Conservation (phyloP, 257 asterid species). For the Jaltomata sinuosa region DNA sequence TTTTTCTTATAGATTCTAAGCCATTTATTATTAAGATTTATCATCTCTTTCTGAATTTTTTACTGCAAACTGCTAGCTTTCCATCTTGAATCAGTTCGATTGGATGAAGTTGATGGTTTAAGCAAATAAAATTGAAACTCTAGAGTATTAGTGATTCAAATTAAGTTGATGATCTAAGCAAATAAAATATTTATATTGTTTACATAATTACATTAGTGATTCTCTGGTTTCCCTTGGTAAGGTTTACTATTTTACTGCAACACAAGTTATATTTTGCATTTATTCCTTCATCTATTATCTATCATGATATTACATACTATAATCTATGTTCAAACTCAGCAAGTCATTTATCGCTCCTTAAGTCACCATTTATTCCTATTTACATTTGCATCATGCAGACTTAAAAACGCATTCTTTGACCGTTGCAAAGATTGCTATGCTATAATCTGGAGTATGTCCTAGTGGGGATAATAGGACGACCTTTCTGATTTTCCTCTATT, state of each 20-base stretch:
- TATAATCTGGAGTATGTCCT: too few relatives aligned
- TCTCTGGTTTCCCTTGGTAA: not conserved
- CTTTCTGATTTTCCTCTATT: too few relatives aligned
- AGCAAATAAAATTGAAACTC: not conserved
- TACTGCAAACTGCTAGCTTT: not conserved
- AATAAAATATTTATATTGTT: too few relatives aligned
- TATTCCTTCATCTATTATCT: not conserved
- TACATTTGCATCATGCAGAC: not conserved
- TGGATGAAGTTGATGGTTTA: not conserved
- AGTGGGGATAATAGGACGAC: too few relatives aligned
- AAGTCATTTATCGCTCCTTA: not conserved
- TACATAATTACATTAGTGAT: not conserved
- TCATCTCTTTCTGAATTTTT: too few relatives aligned
- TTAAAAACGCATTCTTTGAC: too few relatives aligned
- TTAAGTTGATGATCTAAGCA: not conserved
- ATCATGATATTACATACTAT: not conserved
- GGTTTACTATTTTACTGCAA: not conserved
- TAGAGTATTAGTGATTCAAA: too few relatives aligned
- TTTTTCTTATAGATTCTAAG: too few relatives aligned
- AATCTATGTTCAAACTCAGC: not conserved
- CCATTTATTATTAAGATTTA: too few relatives aligned
- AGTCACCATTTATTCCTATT: not conserved
- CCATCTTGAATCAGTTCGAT: not conserved
- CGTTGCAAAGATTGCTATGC: too few relatives aligned
- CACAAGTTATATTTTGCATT: not conserved